Evolutionary conservation across 257 asterid genomes (phyloP).

Genomic region (Ocimum tenuiflorum): DNA sequence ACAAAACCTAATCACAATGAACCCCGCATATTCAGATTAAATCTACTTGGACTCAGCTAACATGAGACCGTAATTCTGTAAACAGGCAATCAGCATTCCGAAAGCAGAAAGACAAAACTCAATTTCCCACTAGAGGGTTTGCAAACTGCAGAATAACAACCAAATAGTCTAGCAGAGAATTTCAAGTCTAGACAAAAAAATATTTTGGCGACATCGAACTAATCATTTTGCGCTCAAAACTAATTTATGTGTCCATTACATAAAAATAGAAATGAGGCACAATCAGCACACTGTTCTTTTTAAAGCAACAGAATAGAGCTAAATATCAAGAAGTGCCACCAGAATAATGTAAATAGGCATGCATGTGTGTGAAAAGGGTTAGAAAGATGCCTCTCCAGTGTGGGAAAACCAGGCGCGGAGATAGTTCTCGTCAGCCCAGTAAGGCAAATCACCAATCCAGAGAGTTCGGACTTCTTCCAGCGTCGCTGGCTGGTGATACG

Average conservation of each 20-base stretch:
- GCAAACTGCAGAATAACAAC: neutral
- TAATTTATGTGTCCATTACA: neutral
- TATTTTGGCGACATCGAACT: neutral
- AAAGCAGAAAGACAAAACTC: neutral
- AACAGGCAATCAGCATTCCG: neutral
- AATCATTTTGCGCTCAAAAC: neutral
- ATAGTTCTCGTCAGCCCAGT: conserved; percentile 93
- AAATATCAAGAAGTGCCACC: neutral
- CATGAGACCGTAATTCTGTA: neutral
- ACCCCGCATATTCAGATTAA: neutral
- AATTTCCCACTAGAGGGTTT: neutral
- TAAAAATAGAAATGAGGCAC: no score
- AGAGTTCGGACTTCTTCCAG: conserved; percentile 97
- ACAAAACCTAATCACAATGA: neutral
- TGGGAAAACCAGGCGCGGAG: conserved; percentile 87
- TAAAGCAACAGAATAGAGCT: neutral
- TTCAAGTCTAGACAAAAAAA: neutral
- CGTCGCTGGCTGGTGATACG: conserved; percentile 92
- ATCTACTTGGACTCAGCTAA: neutral
- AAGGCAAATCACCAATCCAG: conserved; percentile 99
- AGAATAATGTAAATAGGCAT: neutral
- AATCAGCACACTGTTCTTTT: neutral
- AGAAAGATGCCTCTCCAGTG: conserved; percentile 60
- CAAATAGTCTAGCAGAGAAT: neutral
- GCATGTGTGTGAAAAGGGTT: neutral